These are phyloP conservation scores for Hypoxylon rickii DNA, from an alignment of 495 filamentous ascomycete species.

Conservation along the genomic window DNA sequence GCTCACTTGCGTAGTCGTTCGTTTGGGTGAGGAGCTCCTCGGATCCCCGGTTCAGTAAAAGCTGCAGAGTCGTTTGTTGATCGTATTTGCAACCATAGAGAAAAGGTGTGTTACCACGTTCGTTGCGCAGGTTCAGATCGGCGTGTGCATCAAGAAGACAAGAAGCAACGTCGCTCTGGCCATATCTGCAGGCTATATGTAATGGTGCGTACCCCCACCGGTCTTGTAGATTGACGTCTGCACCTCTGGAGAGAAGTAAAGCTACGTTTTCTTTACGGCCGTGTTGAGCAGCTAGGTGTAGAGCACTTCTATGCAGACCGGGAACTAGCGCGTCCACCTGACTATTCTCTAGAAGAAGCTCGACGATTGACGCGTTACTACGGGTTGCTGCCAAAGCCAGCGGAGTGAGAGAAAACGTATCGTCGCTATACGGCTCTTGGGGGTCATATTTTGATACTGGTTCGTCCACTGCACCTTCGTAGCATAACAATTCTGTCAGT, in stretches of 20 bases:
- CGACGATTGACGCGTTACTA: neutral
- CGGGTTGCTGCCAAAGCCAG: neutral
- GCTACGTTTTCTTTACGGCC: neutral
- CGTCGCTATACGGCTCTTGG: no score
- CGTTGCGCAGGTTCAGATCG: neutral
- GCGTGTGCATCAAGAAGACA: constrained; percentile 4
- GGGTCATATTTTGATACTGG: no score
- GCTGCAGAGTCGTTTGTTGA: neutral
- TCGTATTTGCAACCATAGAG: neutral
- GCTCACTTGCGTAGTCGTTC: neutral
- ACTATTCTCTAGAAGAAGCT: neutral
- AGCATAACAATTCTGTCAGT: no score
- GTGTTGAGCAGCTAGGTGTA: neutral
- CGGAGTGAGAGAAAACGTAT: no score
- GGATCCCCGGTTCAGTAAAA: neutral
- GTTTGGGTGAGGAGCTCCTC: neutral
- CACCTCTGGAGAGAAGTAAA: constrained; percentile 5
- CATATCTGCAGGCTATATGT: constrained; percentile 6
- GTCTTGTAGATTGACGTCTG: neutral
- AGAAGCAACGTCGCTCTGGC: neutral
- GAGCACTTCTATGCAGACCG: neutral
- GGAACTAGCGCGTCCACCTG: neutral
- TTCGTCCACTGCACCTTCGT: no score
- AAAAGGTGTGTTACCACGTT: neutral
- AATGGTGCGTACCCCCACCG: neutral